Base-by-base conservation (phyloP, 2,329 filamentous ascomycete species). In the Colletotrichum cuscutae region DNA sequence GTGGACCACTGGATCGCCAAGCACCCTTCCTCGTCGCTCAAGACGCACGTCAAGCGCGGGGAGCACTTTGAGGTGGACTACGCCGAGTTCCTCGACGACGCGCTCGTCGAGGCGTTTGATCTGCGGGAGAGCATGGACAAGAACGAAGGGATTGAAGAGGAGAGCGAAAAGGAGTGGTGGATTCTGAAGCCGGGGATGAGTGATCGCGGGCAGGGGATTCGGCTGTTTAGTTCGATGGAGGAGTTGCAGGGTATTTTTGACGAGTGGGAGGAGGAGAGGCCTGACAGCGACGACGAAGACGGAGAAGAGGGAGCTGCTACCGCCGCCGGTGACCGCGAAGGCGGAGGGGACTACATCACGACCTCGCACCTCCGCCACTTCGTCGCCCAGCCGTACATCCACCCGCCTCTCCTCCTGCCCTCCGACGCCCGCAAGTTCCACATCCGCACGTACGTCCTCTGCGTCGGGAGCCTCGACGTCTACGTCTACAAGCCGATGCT, bases 101-200 rank as follows among this genome's bases (percentile, higher is more conserved):
- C 97, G 0, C 85, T 99, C 8, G 87, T 97, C 2, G 97, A 99
- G 81, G 93, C 94, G 0, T 98, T 93, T 81, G 97, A 98, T 78
- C 83, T 99, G 64, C 88, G 92, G 24, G 94, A 94, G 69, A 95
- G 93, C 76, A 88, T 97, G 81, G 89, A 89, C 37, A 87, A 86
- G 58, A 98, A 98, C 77, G 71, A 73, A 7, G 75, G 71, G 13
- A 59, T 65, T 3, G 68, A 67, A 46, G 75, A 75, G 54, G 75
- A 75, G 61, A 74, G 68, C 24, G 84, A 88, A 54, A 88, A 89
- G 72, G 91, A 97, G 80, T 99, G 96, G 96, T 99, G 97, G 97
- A 98, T 99, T 76, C 82, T 99, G 72, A 99, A 99, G 83, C 96
- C 97, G 0, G 93, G 96, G 9, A 98, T 99, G 97, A 98, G 95